Conservation (phyloP, 164 flowering plant genomes). For the Vitis cinerea region DNA sequence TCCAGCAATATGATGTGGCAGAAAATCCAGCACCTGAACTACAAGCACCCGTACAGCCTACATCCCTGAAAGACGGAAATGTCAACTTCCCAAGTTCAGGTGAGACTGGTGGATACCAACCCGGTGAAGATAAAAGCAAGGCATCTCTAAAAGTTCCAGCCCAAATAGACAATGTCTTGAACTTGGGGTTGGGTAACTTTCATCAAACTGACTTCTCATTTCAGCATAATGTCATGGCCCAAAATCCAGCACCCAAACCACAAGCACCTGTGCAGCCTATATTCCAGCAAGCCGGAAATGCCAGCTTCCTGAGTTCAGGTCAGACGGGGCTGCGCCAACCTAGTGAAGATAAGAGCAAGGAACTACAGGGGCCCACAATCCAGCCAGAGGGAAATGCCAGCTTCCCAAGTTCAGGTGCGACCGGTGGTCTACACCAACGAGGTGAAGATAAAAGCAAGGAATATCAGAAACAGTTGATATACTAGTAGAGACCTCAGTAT, state of each 20-base stretch:
- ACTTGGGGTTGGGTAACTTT: constrained; percentile 12
- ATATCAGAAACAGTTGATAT: no score
- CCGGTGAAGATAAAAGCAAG: no score
- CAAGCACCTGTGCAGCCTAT: constrained; percentile 4
- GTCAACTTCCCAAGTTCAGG: no score
- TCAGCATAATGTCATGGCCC: constrained; percentile 13
- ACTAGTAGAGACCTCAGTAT: no score
- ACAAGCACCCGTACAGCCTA: constrained; percentile 10
- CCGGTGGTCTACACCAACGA: no score
- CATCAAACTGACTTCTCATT: constrained; percentile 17
- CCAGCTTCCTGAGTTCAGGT: constrained; percentile 7
- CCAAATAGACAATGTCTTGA: constrained; percentile 12
- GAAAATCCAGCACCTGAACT: constrained; percentile 11
- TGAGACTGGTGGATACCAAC: neutral
- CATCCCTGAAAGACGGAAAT: no score
- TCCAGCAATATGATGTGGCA: constrained; percentile 14
- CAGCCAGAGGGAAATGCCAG: no score
- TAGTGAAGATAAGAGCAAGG: no score
- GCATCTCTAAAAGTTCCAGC: neutral
- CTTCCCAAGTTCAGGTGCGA: no score
- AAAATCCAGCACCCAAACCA: constrained; percentile 8
- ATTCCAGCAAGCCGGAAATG: neutral
- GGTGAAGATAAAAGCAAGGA: no score
- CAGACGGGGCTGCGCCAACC: constrained; percentile 1
- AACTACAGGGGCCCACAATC: no score